Base-by-base conservation (phyloP, 495 filamentous ascomycete genomes). In the Aspergillus campestris region DNA sequence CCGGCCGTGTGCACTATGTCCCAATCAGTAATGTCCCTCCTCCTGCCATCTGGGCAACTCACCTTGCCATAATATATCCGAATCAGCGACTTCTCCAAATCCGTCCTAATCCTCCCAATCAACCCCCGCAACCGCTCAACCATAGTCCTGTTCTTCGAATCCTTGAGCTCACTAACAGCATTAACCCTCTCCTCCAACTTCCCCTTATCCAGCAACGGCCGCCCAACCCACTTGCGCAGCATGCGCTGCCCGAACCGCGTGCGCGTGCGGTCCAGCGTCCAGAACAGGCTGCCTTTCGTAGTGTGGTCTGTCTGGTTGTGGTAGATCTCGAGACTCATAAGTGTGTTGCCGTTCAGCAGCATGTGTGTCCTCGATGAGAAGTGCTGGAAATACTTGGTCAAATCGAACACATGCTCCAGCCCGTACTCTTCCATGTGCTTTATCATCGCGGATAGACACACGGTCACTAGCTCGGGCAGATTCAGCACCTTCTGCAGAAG, bases 381-480 rank as follows among this genome's bases (percentile, higher is more conserved):
- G 0, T 90, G 86, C 57, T 97, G 86, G 64, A 99, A 99, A 58
- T 97, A 95, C 50, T 95, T 95, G 7, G 92, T 97, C 30, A 99
- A 64, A 57, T 95, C 86, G 52, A 99, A 95, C 31, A 99, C 87
- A 67, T 99, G 90, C 58, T 99, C 84, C 34, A 99, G 72, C 1
- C 89, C 90, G 50, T 97, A 99, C 43, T 94, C 89, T 24, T 83
- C 81, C 64, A 99, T 72, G 57, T 99, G 90, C 7, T 80, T 86
- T 49, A 99, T 97, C 89, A 99, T 95, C 7, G 91, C 83, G 18
- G 92, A 96, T 10, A 99, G 75, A 65, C 94, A 97, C 24, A 94
- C 80, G 0, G 85, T 95, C 36, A 94, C 87, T 34, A 86, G 72
- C 52, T 95, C 88, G 0, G 91, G 81, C 11, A 99, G 70, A 37